Percentiles rank a stretch among this genome's conserved stretches.
Conservation (phyloP, 2,329 filamentous ascomycete genomes). For the Sarocladiaceae sp. region DNA sequence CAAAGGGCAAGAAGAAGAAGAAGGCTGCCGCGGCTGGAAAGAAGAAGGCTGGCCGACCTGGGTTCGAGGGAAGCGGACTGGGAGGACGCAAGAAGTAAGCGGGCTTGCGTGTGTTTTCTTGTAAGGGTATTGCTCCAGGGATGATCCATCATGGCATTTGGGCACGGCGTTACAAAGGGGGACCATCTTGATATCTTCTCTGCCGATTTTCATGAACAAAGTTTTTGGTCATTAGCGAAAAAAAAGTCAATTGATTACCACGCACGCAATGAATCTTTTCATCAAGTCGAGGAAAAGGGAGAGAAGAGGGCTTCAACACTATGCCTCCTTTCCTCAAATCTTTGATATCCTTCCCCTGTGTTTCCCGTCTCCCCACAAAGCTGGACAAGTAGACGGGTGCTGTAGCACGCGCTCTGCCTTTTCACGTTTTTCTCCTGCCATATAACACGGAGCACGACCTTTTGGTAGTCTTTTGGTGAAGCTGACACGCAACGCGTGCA, state of each 20-base stretch:
- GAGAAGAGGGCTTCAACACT: neutral
- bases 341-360: neutral
- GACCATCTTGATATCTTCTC: no score
- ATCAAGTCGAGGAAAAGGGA: neutral
- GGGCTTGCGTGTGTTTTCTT: neutral
- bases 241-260: slow-evolving; percentile 9
- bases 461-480: no score
- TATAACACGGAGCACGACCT: no score
- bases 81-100: slow-evolving; percentile 42
- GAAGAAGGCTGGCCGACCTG: slow-evolving; percentile 50
- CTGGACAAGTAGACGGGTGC: no score
- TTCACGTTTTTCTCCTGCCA: no score
- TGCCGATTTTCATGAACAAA: neutral
- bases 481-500: no score
- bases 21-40: slow-evolving; percentile 28
- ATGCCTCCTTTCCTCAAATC: neutral
- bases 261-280: slow-evolving; percentile 4
- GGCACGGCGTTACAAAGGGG: slow-evolving; percentile 7
- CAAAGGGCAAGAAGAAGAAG: slow-evolving; percentile 55
- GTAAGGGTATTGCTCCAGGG: slow-evolving; percentile 5
- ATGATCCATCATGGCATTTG: slow-evolving; percentile 1
- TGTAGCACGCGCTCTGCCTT: no score
- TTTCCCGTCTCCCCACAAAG: neutral
- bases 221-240: slow-evolving; percentile 8
- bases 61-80: slow-evolving; percentile 60